Evolutionary conservation across 306 rosid species (phyloP).

Genomic region (Fragaria nilgerrensis): DNA sequence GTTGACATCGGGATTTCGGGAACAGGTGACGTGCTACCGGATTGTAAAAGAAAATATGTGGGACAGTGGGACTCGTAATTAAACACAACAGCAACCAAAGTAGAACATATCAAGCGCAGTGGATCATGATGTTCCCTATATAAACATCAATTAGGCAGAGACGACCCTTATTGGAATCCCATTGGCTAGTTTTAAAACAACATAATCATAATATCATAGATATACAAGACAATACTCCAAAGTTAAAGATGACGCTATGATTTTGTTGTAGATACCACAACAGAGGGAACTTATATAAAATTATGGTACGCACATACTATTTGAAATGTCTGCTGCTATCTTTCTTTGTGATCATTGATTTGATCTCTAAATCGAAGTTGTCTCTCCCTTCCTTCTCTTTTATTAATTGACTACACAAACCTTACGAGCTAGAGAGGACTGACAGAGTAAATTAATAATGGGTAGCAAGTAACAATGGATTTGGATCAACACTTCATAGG

Average conservation of each 20-base stretch:
- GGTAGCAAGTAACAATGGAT: slow-evolving; percentile 34
- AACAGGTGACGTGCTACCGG: too few species aligned
- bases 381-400: slow-evolving; percentile 17
- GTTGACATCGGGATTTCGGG: too few species aligned
- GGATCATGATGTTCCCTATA: slow-evolving; percentile 62
- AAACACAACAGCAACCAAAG: not conserved
- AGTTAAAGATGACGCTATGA: slow-evolving; percentile 48
- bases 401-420: slow-evolving; percentile 44
- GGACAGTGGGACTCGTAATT: not conserved
- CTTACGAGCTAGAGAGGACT: slow-evolving; percentile 17
- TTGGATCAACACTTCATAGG: slow-evolving; percentile 22
- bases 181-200: slow-evolving; percentile 37
- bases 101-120: slow-evolving; percentile 37
- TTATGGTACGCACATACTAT: slow-evolving; percentile 20
- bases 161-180: slow-evolving; percentile 39
- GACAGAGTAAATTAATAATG: slow-evolving; percentile 14
- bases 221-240: slow-evolving; percentile 23
- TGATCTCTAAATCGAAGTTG: slow-evolving; percentile 34
- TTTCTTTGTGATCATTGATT: slow-evolving; percentile 3
- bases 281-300: slow-evolving; percentile 5
- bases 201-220: not conserved
- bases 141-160: slow-evolving; percentile 40
- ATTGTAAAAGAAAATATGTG: not conserved
- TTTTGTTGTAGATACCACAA: slow-evolving; percentile 20
- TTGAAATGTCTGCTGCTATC: slow-evolving; percentile 33